These are phyloP conservation scores for Macrophomina pseudophaseolina DNA, from an alignment of 2,329 filamentous ascomycete species.

Conservation along the genomic window DNA sequence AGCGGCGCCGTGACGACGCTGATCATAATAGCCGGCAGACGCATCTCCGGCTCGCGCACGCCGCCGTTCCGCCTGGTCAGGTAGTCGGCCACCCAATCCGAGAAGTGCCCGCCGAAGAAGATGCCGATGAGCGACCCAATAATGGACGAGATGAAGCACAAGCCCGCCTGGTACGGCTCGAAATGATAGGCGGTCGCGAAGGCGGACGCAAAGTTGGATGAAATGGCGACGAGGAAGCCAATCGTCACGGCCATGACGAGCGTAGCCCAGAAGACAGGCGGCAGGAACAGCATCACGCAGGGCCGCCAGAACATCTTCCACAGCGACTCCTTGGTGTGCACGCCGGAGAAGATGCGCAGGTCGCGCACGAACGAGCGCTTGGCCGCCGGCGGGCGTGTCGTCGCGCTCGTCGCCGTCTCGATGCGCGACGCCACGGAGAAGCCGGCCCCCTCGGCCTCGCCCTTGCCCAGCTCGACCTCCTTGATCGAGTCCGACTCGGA, in stretches of 20 bases:
- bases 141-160: conserved; percentile 58
- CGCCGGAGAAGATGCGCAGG: conserved; percentile 50
- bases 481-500: conserved; percentile 9
- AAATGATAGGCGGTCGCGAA: conserved; percentile 37
- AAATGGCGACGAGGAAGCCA: conserved; percentile 54
- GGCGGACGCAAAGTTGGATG: conserved; percentile 38
- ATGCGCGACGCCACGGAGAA: conserved; percentile 27
- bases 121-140: conserved; percentile 57
- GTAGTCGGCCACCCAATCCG: conserved; percentile 40
- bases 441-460: not conserved
- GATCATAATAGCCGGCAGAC: conserved; percentile 39
- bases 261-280: conserved; percentile 61
- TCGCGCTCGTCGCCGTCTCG: conserved; percentile 24
- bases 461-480: conserved; percentile 4
- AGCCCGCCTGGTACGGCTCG: conserved; percentile 47
- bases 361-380: conserved; percentile 24
- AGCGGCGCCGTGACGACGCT: conserved; percentile 36
- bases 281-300: conserved; percentile 56
- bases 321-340: conserved; percentile 54
- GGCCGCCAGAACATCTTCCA: conserved; percentile 57
- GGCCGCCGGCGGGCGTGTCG: not conserved
- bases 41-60: conserved; percentile 44
- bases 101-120: conserved; percentile 54
- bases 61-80: conserved; percentile 36
- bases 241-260: conserved; percentile 61